Evolutionary conservation across 768 basidiomycete species (phyloP).

Genomic region (Hirschioporus abietinus): DNA sequence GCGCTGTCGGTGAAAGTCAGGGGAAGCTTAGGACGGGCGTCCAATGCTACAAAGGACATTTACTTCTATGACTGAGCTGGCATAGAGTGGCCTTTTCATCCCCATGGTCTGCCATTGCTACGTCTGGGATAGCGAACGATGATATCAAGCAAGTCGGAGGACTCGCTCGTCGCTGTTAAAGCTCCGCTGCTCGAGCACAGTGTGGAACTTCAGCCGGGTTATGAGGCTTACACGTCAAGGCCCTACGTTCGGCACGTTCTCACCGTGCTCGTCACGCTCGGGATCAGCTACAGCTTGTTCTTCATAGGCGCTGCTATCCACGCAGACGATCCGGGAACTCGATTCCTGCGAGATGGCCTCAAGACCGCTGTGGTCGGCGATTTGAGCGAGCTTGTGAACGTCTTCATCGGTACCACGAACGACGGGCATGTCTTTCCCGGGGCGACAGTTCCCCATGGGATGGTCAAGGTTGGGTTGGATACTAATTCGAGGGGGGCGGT

Average conservation of each 20-base stretch:
- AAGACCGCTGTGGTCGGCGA: neutral
- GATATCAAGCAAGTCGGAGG: neutral
- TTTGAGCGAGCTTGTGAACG: conserved; percentile 8
- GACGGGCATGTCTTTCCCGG: conserved; percentile 15
- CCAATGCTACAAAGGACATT: neutral
- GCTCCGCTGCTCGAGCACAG: neutral
- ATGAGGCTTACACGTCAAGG: neutral
- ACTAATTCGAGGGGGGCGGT: neutral
- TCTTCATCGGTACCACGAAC: conserved; percentile 13
- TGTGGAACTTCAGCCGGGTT: neutral
- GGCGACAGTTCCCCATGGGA: conserved; percentile 9
- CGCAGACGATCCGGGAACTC: neutral
- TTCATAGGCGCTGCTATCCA: neutral
- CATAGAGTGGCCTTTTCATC: neutral
- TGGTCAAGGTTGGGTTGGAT: conserved; percentile 11
- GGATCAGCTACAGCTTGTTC: neutral
- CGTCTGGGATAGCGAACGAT: neutral
- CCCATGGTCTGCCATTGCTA: neutral
- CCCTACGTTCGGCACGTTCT: neutral
- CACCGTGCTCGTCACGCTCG: neutral
- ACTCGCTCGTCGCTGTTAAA: neutral
- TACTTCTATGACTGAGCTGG: neutral
- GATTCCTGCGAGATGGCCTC: neutral
- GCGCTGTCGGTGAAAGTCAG: neutral
- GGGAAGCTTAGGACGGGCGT: neutral